Base-by-base conservation (phyloP, 2,329 filamentous ascomycete species). In the Monilinia fructigena region DNA sequence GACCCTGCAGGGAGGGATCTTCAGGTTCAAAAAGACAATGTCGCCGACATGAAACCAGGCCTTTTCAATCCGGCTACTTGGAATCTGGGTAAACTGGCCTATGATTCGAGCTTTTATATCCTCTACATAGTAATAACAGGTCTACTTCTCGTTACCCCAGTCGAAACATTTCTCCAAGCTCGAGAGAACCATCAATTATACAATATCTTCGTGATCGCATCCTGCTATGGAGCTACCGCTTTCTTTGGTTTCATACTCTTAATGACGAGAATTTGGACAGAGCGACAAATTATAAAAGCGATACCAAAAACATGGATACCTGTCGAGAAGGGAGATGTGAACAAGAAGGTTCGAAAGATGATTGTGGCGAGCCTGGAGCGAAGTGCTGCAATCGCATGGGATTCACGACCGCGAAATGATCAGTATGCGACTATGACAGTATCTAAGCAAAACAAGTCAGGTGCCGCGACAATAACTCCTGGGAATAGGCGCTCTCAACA, bases 241-340 rank as follows among this genome's bases (percentile, higher is more conserved):
- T 69, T 91, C 55, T 79, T 93, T 63, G 85, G 92, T 54, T 78
- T 86, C 55, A 86, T 96, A 73, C 86, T 97, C 73, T 97, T 96
- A 77, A 85, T 88, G 65, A 86, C 88, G 63, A 85, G 95, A n/a
- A 85, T 97, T 26, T 97, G 94, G 78, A 91, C 94, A 63, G 96
- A 92, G 74, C 87, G 91, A 69, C 90, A 85, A 55, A 87, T 91
- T 11, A 83, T 98, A 11, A 86, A 88, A 23, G 88, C 86, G 4
- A 97, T 99, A 67, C 95, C 95, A 1, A 95, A 94, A 77, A 81
- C 86, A 64, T 96, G 91, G 85, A 85, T 97, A 20, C 93, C 93
- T 0, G 83, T 97, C 69, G 92, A 95, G 72, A 91, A 92, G 76
- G 90, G 89, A 70, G 93, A 97, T 76, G 85, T 97, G 55, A 86